Base-by-base conservation (phyloP, 306 rosid species). In the Datisca glomerata region DNA sequence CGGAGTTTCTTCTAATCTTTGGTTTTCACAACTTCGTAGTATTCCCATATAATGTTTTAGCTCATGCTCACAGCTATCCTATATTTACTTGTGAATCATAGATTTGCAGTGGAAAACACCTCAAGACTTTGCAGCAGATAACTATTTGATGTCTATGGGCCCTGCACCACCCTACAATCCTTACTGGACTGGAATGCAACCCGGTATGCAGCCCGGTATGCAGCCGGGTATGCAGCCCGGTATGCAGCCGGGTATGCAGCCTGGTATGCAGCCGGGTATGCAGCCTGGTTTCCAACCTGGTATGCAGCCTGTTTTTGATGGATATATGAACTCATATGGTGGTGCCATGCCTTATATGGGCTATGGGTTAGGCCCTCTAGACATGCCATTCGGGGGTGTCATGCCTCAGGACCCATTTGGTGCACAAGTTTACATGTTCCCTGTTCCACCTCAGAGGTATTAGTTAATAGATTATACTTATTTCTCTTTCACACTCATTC, bases 181-280 rank as follows among this genome's bases (percentile, higher is more conserved):
- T 1, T 85, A 78, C 53, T 91, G 99, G 99, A 72, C 59, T 24
- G 97, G 95, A 50, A 66, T 84, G 78, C 98, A 83, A 49, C 84
- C 98, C 24, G 68, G 83, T 47, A n/a, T n/a, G n/a, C n/a, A n/a
- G n/a, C n/a, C n/a, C n/a, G n/a, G n/a, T n/a, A n/a, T n/a, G n/a
- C n/a, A n/a, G n/a, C n/a, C n/a, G n/a, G n/a, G n/a, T n/a, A n/a
- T n/a, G n/a, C n/a, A n/a, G n/a, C n/a, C n/a, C n/a, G n/a, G n/a
- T n/a, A n/a, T n/a, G n/a, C n/a, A n/a, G n/a, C n/a, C n/a, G n/a
- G n/a, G n/a, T n/a, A n/a, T n/a, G n/a, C n/a, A n/a, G n/a, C n/a
- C n/a, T n/a, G n/a, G n/a, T n/a, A n/a, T n/a, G n/a, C n/a, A n/a
- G n/a, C n/a, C n/a, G n/a, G n/a, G n/a, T n/a, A n/a, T n/a, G n/a